phyloP scores from a whole-genome alignment of 192 early-diverging fungal genomes.

The Pilaira anomala region DNA sequence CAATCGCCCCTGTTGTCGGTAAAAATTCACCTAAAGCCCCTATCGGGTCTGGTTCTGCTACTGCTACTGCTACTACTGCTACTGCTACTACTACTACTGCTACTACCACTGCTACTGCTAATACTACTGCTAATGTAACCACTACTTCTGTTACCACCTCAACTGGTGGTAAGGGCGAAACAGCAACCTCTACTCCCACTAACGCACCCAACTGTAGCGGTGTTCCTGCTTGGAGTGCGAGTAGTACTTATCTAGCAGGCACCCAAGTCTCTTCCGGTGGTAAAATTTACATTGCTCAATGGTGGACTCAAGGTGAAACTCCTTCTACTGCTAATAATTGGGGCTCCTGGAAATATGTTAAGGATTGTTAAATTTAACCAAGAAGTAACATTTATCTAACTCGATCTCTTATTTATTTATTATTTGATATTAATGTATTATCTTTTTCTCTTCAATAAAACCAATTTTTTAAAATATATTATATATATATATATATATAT shows the following conservation, averaged over 20 bases:
- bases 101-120: slow-evolving; percentile 1
- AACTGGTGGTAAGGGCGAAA: slow-evolving; percentile 16
- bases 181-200: slow-evolving; percentile 17
- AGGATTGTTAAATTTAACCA: neutral
- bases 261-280: slow-evolving; percentile 38
- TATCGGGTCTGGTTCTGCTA: neutral
- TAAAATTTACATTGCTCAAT: slow-evolving; percentile 37
- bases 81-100: slow-evolving; percentile 28
- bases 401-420: too few species aligned
- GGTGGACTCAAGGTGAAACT: slow-evolving; percentile 42
- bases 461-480: too few species aligned
- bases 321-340: slow-evolving; percentile 8
- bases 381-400: too few species aligned
- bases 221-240: slow-evolving; percentile 20
- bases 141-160: slow-evolving; percentile 29
- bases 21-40: slow-evolving; percentile 9
- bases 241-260: slow-evolving; percentile 37
- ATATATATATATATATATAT: too few species aligned
- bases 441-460: too few species aligned
- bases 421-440: too few species aligned
- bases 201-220: slow-evolving; percentile 26
- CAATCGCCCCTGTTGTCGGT: neutral
- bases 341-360: neutral
- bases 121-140: neutral
- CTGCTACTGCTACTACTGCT: slow-evolving; percentile 14